Conservation (phyloP, 305 asterid species). For the Fraxinus baroniana region DNA sequence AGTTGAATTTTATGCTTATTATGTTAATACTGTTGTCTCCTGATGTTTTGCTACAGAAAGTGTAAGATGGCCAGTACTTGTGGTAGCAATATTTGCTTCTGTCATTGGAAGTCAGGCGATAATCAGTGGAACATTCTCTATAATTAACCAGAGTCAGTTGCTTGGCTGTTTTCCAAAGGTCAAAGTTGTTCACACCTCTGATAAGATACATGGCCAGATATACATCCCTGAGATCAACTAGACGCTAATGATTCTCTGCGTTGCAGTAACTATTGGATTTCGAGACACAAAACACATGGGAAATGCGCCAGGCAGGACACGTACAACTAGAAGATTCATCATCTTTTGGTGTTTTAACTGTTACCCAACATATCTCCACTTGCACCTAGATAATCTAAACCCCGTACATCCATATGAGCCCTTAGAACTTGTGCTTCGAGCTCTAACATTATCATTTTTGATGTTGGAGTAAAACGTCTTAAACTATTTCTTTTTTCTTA, state of each 20-base stretch:
- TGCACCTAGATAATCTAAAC: too few species aligned
- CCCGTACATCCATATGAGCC: too few species aligned
- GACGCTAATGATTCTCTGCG: conserved; percentile 93
- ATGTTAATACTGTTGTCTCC: conserved; percentile 6
- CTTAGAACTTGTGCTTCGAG: too few species aligned
- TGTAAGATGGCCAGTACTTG: conserved; percentile 90
- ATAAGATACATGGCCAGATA: conserved; percentile 86
- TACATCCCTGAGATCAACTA: conserved; percentile 98
- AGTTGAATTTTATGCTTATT: background rate
- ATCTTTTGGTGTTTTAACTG: too few species aligned
- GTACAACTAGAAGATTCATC: too few species aligned
- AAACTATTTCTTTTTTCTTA: too few species aligned
- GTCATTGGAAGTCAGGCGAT: conserved; percentile 98
- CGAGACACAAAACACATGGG: conserved; percentile 91
- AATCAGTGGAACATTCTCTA: conserved; percentile 94
- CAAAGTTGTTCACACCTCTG: conserved; percentile 85
- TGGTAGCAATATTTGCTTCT: conserved; percentile 87
- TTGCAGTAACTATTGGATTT: conserved; percentile 93
- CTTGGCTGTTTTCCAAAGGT: conserved; percentile 97
- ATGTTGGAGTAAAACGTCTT: too few species aligned
- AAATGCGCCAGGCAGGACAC: conserved; percentile 74
- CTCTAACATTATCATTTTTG: too few species aligned
- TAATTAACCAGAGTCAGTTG: conserved; percentile 91
- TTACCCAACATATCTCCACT: too few species aligned
- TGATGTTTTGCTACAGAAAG: conserved; percentile 39